A percentile compares a stretch with the other conserved stretches of the same genome.
These are phyloP conservation scores for Uronychia binucleata DNA, from an alignment of 73 alveolate genomes.

Conservation along the genomic window DNA sequence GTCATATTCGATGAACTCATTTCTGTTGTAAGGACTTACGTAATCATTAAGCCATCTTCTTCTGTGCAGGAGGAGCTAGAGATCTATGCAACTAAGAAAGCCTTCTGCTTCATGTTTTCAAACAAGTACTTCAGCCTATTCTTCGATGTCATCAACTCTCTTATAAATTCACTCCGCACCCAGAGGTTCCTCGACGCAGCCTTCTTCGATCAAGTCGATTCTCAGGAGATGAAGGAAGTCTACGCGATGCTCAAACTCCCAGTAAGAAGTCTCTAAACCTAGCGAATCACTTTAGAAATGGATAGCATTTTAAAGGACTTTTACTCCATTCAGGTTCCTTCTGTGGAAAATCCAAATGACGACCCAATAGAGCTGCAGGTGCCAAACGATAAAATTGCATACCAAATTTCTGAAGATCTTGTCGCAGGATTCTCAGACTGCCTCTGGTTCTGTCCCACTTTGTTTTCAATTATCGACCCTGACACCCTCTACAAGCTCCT, in stretches of 20 bases:
- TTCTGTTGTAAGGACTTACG: background rate
- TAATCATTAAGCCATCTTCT: background rate
- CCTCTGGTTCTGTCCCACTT: conserved; percentile 55
- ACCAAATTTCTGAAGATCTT: background rate
- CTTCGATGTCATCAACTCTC: conserved; percentile 7
- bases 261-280: too few species aligned
- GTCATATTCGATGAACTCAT: background rate
- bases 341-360: background rate
- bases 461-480: conserved; percentile 40
- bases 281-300: background rate
- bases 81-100: background rate
- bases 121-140: background rate
- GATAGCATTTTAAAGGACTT: background rate
- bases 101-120: background rate
- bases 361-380: background rate
- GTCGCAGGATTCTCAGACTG: background rate
- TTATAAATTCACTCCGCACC: background rate
- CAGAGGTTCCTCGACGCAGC: conserved; percentile 18
- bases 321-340: background rate
- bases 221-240: background rate
- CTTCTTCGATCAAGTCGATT: background rate
- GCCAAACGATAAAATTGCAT: background rate
- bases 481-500: conserved; percentile 50
- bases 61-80: background rate
- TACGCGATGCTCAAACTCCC: background rate